phyloP scores from a whole-genome alignment of 768 basidiomycete genomes.

The Psilocybe sp. region DNA sequence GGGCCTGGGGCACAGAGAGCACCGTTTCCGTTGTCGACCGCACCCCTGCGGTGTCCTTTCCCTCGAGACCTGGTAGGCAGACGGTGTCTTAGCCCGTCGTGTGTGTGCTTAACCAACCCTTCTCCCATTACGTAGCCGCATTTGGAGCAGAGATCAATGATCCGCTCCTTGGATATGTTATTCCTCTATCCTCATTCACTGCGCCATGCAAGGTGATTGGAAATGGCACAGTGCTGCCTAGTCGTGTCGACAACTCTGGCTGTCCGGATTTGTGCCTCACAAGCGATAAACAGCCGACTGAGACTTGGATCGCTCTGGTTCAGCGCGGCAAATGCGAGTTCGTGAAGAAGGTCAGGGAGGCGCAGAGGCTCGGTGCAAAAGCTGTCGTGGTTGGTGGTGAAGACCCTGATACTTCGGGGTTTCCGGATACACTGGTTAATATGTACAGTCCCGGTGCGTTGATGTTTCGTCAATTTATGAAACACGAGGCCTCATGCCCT shows the following conservation, averaged over 20 bases:
- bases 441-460: conserved; percentile 88
- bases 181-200: conserved; percentile 67
- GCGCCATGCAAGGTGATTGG: conserved; percentile 36
- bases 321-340: conserved; percentile 91
- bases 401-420: conserved; percentile 58
- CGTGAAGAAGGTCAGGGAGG: conserved; percentile 80
- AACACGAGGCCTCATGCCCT: background rate
- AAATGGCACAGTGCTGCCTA: conserved; percentile 21
- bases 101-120: background rate
- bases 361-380: conserved; percentile 71
- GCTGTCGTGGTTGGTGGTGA: conserved; percentile 93
- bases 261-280: conserved; percentile 67
- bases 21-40: conserved; percentile 77
- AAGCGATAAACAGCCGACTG: conserved; percentile 57
- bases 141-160: conserved; percentile 75
- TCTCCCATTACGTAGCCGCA: conserved; percentile 39
- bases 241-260: conserved; percentile 44
- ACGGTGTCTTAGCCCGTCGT: background rate
- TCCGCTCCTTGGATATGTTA: conserved; percentile 67
- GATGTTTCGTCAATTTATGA: conserved; percentile 2
- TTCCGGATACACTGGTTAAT: conserved; percentile 76
- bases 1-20: conserved; percentile 69
- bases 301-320: conserved; percentile 88
- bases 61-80: conserved; percentile 55
- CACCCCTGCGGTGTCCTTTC: conserved; percentile 65